Percentiles rank a stretch among this genome's conserved stretches.
These are phyloP conservation scores for Raffaelea arxii DNA, from an alignment of 2,329 filamentous ascomycete genomes.

Conservation along the genomic window DNA sequence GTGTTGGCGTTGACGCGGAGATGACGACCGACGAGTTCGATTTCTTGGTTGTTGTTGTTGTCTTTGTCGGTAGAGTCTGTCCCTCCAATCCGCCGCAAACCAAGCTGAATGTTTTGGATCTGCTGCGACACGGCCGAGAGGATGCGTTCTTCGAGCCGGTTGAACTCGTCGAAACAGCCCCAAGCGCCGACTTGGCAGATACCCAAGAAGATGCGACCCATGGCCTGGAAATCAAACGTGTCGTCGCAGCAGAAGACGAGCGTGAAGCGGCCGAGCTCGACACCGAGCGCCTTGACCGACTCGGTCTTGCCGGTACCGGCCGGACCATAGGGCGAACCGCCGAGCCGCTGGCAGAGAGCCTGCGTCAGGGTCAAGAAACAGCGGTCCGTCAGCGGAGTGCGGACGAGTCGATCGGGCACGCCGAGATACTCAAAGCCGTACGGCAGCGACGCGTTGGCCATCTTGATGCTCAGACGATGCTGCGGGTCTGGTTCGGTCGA, in stretches of 20 bases:
- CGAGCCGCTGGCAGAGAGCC: constrained; percentile 85
- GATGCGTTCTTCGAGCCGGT: constrained; percentile 95
- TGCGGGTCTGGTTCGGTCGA: constrained; percentile 65
- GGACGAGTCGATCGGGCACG: constrained; percentile 89
- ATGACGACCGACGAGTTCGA: constrained; percentile 88
- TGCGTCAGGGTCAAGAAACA: constrained; percentile 98
- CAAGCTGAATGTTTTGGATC: constrained; percentile 98
- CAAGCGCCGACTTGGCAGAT: constrained; percentile 98
- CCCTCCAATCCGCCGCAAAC: constrained; percentile 73
- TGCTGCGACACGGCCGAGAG: constrained; percentile 97
- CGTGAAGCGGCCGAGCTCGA: constrained; percentile 94
- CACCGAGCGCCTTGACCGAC: constrained; percentile 93
- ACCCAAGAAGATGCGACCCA: constrained; percentile 98
- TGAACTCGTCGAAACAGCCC: constrained; percentile 99
- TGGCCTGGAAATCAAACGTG: constrained; percentile 98
- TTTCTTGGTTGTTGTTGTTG: constrained; percentile 77
- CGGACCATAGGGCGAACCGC: constrained; percentile 93
- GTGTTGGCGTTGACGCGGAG: constrained; percentile 86
- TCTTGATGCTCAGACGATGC: constrained; percentile 78
- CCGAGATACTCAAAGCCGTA: constrained; percentile 98
- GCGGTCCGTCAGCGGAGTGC: constrained; percentile 92
- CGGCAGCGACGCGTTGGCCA: constrained; percentile 90
- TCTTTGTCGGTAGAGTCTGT: no score
- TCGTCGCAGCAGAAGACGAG: constrained; percentile 99
- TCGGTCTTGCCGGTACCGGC: constrained; percentile 98